Evolutionary conservation across 2,329 filamentous ascomycete species (phyloP), one percentile per base, ranked within the genome.

Genomic region (Phialophora verrucosa): DNA sequence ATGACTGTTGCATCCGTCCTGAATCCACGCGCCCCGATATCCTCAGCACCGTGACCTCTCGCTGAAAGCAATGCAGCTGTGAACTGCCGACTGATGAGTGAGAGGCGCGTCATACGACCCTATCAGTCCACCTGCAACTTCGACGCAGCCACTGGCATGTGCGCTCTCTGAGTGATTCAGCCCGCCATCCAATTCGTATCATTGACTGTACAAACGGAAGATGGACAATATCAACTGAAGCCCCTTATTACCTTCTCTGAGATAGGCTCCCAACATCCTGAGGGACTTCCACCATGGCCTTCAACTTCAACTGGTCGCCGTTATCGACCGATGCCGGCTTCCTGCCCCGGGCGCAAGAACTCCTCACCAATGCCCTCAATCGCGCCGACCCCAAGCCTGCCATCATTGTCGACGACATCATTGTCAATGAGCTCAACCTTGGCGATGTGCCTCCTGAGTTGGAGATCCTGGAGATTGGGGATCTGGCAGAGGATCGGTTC

Each of bases 251-350:
- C 10, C 44, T 23, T 31, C 12, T n/a, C 20, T 42, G 14, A 11
- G 20, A 12, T 53, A 32, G 23, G 47, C 27, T 47, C 5, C 10
- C 23, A 20, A 42, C 31, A 38, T 11, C 27, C 35, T n/a, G 8
- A 20, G 8, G 20, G 8, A 17, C 27, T 51, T 42, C n/a, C 42
- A 69, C 54, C 6, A 99, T 99, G 95, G 95, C 95, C 74, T 99
- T 99, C 91, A 98, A 98, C 85, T 99, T 99, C 91, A 98, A 98
- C 92, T 99, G 95, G 95, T 97, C 93, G 87, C 95, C 95, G 77
- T 86, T 99, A 72, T 95, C 96, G 82, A 94, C 94, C 76, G 95
- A 98, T 83, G 94, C 92, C 75, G 87, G 89, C 74, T 95, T 95
- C 80, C 94, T 94, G 81, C 88, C 91, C 77, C 90, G 93, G 74